These are phyloP conservation scores for Catunica adiposa DNA, from an alignment of 2,329 filamentous ascomycete species.

Conservation along the genomic window DNA sequence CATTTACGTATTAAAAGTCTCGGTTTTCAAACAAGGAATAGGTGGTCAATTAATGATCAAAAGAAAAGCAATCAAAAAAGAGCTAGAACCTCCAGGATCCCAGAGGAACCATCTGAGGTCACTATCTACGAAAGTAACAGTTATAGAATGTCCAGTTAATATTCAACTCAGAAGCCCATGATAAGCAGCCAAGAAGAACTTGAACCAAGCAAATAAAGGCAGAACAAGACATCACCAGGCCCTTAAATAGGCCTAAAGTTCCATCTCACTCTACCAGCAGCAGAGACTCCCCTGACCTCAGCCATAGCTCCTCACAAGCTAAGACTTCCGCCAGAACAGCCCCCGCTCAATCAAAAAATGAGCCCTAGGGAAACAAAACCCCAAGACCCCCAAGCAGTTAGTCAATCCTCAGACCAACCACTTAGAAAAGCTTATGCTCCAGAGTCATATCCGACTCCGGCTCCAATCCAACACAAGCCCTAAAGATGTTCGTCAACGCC, in stretches of 20 bases:
- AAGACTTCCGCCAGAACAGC: no score
- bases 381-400: background rate
- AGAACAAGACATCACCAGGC: background rate
- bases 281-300: background rate
- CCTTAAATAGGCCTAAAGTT: background rate
- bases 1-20: background rate
- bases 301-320: background rate
- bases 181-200: background rate
- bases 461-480: slow-evolving; percentile 88
- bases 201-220: background rate
- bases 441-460: slow-evolving; percentile 98
- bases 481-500: slow-evolving; percentile 95
- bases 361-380: background rate
- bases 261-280: no score
- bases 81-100: background rate
- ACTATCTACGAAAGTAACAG: background rate
- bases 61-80: slow-evolving; percentile 2
- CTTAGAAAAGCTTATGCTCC: slow-evolving; percentile 88
- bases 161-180: background rate
- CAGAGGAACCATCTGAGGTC: background rate
- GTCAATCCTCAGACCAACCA: background rate
- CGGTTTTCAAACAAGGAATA: background rate
- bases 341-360: background rate
- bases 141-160: background rate
- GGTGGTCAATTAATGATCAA: background rate